phyloP scores from a whole-genome alignment of 108 stramenopile species.

The Nitzschia sp. region DNA sequence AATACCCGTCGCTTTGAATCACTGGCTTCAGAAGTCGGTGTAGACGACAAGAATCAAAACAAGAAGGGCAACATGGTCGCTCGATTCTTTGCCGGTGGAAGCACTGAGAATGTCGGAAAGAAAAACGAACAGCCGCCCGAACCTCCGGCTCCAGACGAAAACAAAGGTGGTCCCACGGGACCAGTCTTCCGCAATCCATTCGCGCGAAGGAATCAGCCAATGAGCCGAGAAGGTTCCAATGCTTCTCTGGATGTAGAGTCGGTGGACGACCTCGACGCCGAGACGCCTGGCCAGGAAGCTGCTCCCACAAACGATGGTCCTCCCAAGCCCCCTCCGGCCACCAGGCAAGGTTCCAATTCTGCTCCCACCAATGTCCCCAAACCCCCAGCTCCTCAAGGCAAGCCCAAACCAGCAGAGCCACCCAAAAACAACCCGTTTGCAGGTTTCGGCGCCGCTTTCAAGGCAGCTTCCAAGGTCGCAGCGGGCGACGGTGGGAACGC shows the following conservation, averaged over 20 bases:
- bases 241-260: conserved; percentile 15
- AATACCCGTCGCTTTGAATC: conserved; percentile 35
- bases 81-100: conserved; percentile 8
- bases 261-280: conserved; percentile 3
- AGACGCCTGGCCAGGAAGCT: background rate
- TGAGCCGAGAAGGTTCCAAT: conserved; percentile 1
- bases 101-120: background rate
- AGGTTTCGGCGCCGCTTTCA: conserved; percentile 32
- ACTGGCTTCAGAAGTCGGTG: conserved; percentile 2
- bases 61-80: conserved; percentile 12
- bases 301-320: background rate
- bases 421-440: conserved; percentile 10
- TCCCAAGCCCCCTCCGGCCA: background rate
- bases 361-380: background rate
- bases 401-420: background rate
- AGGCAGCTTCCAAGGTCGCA: conserved; percentile 19
- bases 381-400: background rate
- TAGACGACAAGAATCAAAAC: background rate
- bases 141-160: background rate
- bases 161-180: background rate
- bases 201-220: background rate
- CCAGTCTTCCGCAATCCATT: conserved; percentile 27
- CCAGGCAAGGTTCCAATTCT: background rate
- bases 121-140: background rate
- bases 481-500: background rate